Evolutionary conservation across 768 basidiomycete species (phyloP).

Genomic region (Pilatotrama ljubarskyi): DNA sequence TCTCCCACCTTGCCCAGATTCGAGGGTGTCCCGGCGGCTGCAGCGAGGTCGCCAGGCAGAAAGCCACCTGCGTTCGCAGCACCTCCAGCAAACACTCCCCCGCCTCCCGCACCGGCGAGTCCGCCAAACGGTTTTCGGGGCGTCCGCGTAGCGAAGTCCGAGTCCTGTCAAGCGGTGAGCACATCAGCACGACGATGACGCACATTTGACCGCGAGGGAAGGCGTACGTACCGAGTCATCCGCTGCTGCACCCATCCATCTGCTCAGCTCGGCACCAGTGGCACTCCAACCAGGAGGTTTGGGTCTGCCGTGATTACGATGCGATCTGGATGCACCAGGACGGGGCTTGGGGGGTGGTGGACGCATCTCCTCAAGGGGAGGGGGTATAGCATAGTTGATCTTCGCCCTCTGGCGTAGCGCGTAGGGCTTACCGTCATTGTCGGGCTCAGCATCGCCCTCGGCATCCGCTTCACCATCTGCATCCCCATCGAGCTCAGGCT

Average conservation of each 20-base stretch:
- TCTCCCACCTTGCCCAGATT: constrained; percentile 86
- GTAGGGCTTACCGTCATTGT: constrained; percentile 61
- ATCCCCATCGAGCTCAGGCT: constrained; percentile 40
- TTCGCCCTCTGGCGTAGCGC: constrained; percentile 60
- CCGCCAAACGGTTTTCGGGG: constrained; percentile 67
- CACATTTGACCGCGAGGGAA: not conserved
- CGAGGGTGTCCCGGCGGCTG: constrained; percentile 75
- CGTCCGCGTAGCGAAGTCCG: constrained; percentile 65
- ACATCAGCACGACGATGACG: not conserved
- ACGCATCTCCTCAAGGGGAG: constrained; percentile 71
- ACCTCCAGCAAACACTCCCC: constrained; percentile 53
- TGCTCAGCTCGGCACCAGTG: constrained; percentile 70
- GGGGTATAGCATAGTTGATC: constrained; percentile 82
- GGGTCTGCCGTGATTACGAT: constrained; percentile 35
- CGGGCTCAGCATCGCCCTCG: constrained; percentile 44
- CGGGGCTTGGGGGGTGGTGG: constrained; percentile 42
- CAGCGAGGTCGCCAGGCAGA: constrained; percentile 61
- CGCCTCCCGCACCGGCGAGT: constrained; percentile 39
- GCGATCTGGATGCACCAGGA: constrained; percentile 18
- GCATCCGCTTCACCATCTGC: constrained; percentile 42
- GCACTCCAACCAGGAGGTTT: constrained; percentile 77
- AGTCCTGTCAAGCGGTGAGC: constrained; percentile 50
- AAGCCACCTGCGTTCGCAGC: constrained; percentile 53
- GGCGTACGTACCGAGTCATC: constrained; percentile 60
- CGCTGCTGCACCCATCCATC: constrained; percentile 71